Percentiles rank a stretch among this genome's conserved stretches.
Evolutionary conservation across 1,284 basidiomycete genomes (phyloP).

Genomic region (Boletus albobrunnescens): DNA sequence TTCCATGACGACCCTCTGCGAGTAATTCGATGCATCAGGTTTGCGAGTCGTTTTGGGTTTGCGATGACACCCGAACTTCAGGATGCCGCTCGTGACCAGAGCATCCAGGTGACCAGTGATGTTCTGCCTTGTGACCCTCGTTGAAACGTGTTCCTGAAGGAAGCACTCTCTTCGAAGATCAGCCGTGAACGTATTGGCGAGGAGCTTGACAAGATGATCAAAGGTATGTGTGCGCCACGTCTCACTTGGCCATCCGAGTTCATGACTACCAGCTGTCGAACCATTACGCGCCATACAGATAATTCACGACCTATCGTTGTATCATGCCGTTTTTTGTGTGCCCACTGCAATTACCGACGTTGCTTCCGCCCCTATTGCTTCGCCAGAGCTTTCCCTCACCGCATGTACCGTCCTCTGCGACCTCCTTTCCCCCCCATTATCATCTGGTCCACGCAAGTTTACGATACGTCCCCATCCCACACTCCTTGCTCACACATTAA

Average conservation of each 20-base stretch:
- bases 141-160: constrained; percentile 39
- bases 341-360: constrained; percentile 43
- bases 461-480: constrained; percentile 48
- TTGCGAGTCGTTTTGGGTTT: constrained; percentile 89
- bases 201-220: constrained; percentile 89
- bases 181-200: constrained; percentile 88
- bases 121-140: neutral
- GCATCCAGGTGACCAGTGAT: constrained; percentile 59
- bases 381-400: constrained; percentile 42
- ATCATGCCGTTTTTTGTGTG: constrained; percentile 66
- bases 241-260: constrained; percentile 1
- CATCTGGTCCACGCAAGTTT: constrained; percentile 18
- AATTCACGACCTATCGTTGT: constrained; percentile 68
- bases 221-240: constrained; percentile 45
- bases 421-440: constrained; percentile 38
- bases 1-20: constrained; percentile 94
- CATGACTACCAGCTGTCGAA: constrained; percentile 51
- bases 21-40: constrained; percentile 86
- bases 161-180: constrained; percentile 74
- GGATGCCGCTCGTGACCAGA: constrained; percentile 60
- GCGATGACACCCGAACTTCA: constrained; percentile 70
- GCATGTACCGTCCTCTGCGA: constrained; percentile 59
- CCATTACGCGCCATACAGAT: constrained; percentile 73
- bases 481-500: constrained; percentile 38
- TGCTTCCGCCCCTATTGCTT: constrained; percentile 42